Percentiles rank a stretch among this genome's conserved stretches.
Conservation (phyloP, 805 yeast species). For the Candida ipomoeae region DNA sequence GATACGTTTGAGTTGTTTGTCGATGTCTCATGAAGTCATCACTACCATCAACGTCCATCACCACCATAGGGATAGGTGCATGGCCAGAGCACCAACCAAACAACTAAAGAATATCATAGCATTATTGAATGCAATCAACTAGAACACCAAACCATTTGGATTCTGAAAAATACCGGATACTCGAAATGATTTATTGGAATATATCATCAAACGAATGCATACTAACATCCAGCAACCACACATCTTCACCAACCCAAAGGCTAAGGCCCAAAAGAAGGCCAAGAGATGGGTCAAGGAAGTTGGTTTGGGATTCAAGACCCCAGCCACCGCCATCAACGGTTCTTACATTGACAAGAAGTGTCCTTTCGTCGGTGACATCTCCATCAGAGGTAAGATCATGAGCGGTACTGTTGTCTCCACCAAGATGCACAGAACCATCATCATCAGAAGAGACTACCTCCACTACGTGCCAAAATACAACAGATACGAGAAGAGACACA, state of each 20-base stretch:
- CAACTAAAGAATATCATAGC: background rate
- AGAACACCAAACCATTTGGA: no score
- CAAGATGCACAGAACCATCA: slow-evolving; percentile 99
- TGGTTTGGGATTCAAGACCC: slow-evolving; percentile 99
- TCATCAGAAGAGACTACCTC: slow-evolving; percentile 99
- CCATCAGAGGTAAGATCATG: slow-evolving; percentile 99
- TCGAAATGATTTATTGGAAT: no score
- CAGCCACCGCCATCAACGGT: slow-evolving; percentile 97
- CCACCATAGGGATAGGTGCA: no score
- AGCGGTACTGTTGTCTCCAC: slow-evolving; percentile 99
- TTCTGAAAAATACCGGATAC: no score
- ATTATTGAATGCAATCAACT: background rate
- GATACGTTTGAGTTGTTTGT: background rate
- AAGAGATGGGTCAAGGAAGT: slow-evolving; percentile 99
- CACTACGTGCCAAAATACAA: slow-evolving; percentile 99
- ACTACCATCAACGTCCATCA: no score
- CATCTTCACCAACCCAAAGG: slow-evolving; percentile 99
- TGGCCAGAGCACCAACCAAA: no score
- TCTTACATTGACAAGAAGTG: slow-evolving; percentile 99
- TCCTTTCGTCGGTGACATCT: slow-evolving; percentile 95
- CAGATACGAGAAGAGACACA: slow-evolving; percentile 99
- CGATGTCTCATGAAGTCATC: no score
- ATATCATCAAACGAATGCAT: slow-evolving; percentile 7
- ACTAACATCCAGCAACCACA: slow-evolving; percentile 90
- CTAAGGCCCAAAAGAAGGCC: slow-evolving; percentile 96